phyloP scores from a whole-genome alignment of 352 stramenopile genomes.

The Pythium scleroteichum region DNA sequence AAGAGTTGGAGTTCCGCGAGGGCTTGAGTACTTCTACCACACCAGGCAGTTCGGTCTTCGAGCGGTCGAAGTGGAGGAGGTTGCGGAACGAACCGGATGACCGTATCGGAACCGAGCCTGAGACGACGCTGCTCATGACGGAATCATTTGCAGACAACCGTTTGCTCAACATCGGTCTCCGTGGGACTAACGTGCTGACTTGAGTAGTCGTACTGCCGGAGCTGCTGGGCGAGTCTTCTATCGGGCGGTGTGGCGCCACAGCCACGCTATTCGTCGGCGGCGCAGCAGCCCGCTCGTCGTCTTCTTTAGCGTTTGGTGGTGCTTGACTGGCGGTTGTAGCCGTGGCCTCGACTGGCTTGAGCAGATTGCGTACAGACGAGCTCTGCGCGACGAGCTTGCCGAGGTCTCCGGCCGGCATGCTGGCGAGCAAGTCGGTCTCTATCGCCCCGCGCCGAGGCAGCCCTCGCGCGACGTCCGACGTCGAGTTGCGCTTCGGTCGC shows the following conservation, averaged over 20 bases:
- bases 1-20: background rate
- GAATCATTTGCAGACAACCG: conserved; percentile 12
- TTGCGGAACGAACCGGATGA: conserved; percentile 6
- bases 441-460: conserved; percentile 8
- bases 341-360: background rate
- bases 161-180: conserved; percentile 16
- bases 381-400: conserved; percentile 2
- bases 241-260: conserved; percentile 8
- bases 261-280: background rate
- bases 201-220: background rate
- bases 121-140: background rate
- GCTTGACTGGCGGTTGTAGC: background rate
- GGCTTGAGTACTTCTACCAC: background rate
- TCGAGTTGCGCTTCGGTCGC: conserved; percentile 1
- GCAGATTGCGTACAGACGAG: conserved; percentile 3
- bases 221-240: background rate
- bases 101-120: background rate
- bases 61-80: conserved; percentile 18
- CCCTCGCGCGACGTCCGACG: background rate
- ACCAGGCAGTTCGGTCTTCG: background rate
- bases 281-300: background rate
- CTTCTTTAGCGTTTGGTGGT: background rate
- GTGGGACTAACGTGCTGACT: background rate
- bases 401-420: conserved; percentile 1
- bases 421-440: conserved; percentile 5